A percentile compares a stretch with the other conserved stretches of the same genome.
These are phyloP conservation scores for Zygotorulaspora chibaensis DNA, from an alignment of 805 yeast genomes.

Conservation along the genomic window DNA sequence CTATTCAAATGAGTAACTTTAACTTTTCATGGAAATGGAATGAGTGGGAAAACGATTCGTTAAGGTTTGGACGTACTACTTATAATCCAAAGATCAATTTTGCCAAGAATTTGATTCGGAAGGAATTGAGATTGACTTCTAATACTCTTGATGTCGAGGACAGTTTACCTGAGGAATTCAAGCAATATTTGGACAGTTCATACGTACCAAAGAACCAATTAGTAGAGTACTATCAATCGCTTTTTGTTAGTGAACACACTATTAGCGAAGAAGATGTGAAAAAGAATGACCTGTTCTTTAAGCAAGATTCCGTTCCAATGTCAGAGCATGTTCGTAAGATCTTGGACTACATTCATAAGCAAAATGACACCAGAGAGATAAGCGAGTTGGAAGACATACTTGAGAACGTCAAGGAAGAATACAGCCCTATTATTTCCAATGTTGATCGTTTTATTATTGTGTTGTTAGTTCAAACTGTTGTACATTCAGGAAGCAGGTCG, in stretches of 20 bases:
- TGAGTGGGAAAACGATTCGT: slow-evolving; percentile 74
- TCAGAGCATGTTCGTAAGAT: slow-evolving; percentile 36
- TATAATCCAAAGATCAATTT: slow-evolving; percentile 73
- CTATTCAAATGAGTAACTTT: slow-evolving; percentile 88
- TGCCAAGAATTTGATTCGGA: slow-evolving; percentile 71
- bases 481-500: slow-evolving; percentile 84
- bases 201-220: slow-evolving; percentile 37
- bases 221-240: slow-evolving; percentile 35
- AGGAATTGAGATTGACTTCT: slow-evolving; percentile 81
- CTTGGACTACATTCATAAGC: slow-evolving; percentile 38
- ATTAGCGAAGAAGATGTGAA: slow-evolving; percentile 31
- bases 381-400: slow-evolving; percentile 32
- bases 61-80: slow-evolving; percentile 39
- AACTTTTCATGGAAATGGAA: slow-evolving; percentile 97
- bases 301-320: slow-evolving; percentile 38
- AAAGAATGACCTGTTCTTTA: slow-evolving; percentile 39
- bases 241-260: slow-evolving; percentile 21
- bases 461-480: slow-evolving; percentile 63
- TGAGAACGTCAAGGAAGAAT: slow-evolving; percentile 30
- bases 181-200: slow-evolving; percentile 44
- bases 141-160: slow-evolving; percentile 58
- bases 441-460: slow-evolving; percentile 49
- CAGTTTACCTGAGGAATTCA: slow-evolving; percentile 62
- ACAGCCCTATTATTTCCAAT: slow-evolving; percentile 32
- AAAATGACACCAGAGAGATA: slow-evolving; percentile 28